Evolutionary conservation across 2,329 filamentous ascomycete genomes (phyloP).

Genomic region (Pezizomycotina sp.): DNA sequence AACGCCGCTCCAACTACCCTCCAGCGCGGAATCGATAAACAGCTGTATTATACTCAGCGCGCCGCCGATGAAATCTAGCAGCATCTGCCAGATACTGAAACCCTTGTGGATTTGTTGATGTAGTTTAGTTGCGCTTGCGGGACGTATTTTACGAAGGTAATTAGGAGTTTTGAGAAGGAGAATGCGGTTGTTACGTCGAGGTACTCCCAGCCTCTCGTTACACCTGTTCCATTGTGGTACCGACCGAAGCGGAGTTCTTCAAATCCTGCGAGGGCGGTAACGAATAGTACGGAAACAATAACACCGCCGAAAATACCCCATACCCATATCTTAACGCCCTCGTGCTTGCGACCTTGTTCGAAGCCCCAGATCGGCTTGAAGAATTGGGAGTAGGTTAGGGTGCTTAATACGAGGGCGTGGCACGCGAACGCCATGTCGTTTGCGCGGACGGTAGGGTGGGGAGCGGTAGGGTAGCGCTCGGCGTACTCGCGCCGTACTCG

Average conservation of each 20-base stretch:
- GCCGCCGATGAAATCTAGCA: constrained; percentile 70
- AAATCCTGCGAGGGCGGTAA: constrained; percentile 35
- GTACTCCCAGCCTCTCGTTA: constrained; percentile 6
- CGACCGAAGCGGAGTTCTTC: background rate
- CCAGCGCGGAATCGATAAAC: constrained; percentile 62
- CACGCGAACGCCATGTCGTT: constrained; percentile 82
- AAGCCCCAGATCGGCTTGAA: constrained; percentile 57
- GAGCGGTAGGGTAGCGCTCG: constrained; percentile 51
- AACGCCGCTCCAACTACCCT: constrained; percentile 56
- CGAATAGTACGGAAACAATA: constrained; percentile 38
- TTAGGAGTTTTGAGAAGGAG: constrained; percentile 74
- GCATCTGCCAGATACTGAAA: constrained; percentile 72
- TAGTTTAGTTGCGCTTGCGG: constrained; percentile 75
- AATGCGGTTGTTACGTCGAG: constrained; percentile 34
- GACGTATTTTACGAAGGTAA: constrained; percentile 83
- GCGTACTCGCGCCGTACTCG: constrained; percentile 70
- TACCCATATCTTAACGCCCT: constrained; percentile 45
- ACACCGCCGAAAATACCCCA: constrained; percentile 48
- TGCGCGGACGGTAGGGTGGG: constrained; percentile 66
- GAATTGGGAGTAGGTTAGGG: constrained; percentile 63
- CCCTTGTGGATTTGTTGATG: constrained; percentile 69
- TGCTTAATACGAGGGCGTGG: constrained; percentile 59
- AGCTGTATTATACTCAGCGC: constrained; percentile 68
- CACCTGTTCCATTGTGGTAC: background rate
- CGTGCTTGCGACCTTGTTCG: constrained; percentile 35